phyloP scores from a whole-genome alignment of 257 asterid genomes.

The Cordia subcordata region DNA sequence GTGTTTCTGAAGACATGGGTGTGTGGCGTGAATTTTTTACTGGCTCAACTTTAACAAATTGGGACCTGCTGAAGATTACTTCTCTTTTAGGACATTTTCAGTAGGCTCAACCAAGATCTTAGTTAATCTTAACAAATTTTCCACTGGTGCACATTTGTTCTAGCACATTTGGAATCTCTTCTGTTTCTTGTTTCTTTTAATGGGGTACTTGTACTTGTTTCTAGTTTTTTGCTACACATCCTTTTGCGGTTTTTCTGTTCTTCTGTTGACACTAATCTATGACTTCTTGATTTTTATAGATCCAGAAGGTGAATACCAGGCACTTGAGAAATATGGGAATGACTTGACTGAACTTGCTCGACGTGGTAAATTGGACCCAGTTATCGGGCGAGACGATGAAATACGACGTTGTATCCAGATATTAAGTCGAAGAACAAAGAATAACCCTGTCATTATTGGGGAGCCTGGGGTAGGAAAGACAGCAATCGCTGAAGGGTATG shows the following conservation, averaged over 20 bases:
- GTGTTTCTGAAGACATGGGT: background rate
- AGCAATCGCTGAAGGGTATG: conserved; percentile 93
- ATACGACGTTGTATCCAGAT: conserved; percentile 93
- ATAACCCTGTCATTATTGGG: conserved; percentile 95
- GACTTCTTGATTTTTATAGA: conserved; percentile 27
- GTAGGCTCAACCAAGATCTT: too few relatives aligned
- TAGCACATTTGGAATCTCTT: background rate
- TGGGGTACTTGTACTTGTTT: background rate
- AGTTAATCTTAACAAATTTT: background rate
- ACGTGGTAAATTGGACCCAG: conserved; percentile 97
- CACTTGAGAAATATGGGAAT: conserved; percentile 89
- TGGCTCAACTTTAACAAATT: background rate
- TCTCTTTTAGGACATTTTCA: background rate
- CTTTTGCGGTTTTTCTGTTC: background rate
- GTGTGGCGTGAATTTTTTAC: too few relatives aligned
- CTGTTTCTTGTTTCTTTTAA: background rate
- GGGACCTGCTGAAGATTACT: background rate
- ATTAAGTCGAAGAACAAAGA: conserved; percentile 86
- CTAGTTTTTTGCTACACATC: background rate
- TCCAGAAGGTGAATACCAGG: conserved; percentile 90
- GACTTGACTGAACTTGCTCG: conserved; percentile 95
- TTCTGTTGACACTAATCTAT: background rate
- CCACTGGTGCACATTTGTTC: background rate
- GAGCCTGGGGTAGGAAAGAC: conserved; percentile 99
- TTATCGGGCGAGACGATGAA: conserved; percentile 98